Conservation (phyloP, 2,329 filamentous ascomycete species). For the Aureobasidium sp. region DNA sequence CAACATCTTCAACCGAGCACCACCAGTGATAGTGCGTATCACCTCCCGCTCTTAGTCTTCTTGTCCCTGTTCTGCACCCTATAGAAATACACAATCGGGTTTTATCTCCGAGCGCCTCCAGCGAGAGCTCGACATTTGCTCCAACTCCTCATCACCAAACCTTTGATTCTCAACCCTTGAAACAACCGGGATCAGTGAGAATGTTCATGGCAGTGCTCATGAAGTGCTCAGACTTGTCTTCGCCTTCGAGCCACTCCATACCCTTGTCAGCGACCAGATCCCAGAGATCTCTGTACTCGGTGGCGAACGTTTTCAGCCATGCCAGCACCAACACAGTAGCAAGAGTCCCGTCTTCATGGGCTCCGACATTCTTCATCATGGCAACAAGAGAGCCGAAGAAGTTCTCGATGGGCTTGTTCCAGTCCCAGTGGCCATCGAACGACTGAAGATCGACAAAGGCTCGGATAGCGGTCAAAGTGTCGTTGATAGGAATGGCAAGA, state of each 20-base stretch:
- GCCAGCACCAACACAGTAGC: constrained; percentile 38
- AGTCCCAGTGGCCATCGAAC: constrained; percentile 47
- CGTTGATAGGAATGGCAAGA: background rate
- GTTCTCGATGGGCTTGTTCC: constrained; percentile 22
- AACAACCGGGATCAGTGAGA: background rate
- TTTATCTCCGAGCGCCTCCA: too few relatives aligned
- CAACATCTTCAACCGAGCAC: background rate
- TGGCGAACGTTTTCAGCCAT: constrained; percentile 41
- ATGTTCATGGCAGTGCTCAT: background rate
- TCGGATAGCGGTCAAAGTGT: constrained; percentile 26
- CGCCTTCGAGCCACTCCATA: constrained; percentile 38
- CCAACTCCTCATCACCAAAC: too few relatives aligned
- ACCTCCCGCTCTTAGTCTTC: background rate
- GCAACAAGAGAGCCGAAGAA: constrained; percentile 17
- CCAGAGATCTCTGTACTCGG: constrained; percentile 47
- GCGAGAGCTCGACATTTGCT: too few relatives aligned
- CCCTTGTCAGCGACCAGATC: constrained; percentile 57
- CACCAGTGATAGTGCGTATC: background rate
- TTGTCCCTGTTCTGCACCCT: too few relatives aligned
- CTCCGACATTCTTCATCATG: constrained; percentile 10
- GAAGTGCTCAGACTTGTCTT: background rate
- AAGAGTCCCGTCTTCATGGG: constrained; percentile 13
- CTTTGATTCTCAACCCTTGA: too few relatives aligned
- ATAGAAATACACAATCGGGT: background rate
- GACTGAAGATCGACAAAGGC: constrained; percentile 46